Conservation (phyloP, 1,284 basidiomycete genomes). For the Sanghuangporus baumii region DNA sequence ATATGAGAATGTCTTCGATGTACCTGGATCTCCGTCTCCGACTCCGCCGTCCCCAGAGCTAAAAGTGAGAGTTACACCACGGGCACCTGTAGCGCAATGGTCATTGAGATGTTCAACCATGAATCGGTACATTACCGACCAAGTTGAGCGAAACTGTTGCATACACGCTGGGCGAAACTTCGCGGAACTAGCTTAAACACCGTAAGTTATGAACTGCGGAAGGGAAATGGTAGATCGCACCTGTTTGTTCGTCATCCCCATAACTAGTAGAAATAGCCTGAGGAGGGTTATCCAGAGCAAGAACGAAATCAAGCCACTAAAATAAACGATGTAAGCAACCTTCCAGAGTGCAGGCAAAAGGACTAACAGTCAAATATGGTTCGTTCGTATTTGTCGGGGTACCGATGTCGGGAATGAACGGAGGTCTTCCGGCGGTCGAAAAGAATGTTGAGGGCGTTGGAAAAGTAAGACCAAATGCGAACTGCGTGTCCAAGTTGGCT, state of each 20-base stretch:
- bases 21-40: conserved; percentile 42
- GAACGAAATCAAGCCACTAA: conserved; percentile 58
- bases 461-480: conserved; percentile 55
- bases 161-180: conserved; percentile 57
- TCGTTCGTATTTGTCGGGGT: conserved; percentile 50
- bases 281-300: conserved; percentile 38
- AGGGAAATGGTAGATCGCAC: conserved; percentile 26
- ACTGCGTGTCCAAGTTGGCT: conserved; percentile 68
- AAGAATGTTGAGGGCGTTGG: conserved; percentile 46
- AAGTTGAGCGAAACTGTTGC: conserved; percentile 58
- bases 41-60: conserved; percentile 68
- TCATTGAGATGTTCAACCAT: background rate
- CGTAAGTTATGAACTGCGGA: background rate
- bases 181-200: conserved; percentile 41
- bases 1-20: background rate
- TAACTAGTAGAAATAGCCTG: conserved; percentile 59
- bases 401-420: conserved; percentile 46
- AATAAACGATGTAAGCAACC: conserved; percentile 10
- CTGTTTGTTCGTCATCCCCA: conserved; percentile 65
- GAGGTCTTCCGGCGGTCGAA: conserved; percentile 55
- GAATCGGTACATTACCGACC: conserved; percentile 28
- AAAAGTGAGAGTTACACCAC: conserved; percentile 59
- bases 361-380: conserved; percentile 48
- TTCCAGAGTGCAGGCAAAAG: background rate
- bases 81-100: conserved; percentile 37